These are phyloP conservation scores for Ophiosphaerella narmari DNA, from an alignment of 2,329 filamentous ascomycete genomes.

Conservation along the genomic window DNA sequence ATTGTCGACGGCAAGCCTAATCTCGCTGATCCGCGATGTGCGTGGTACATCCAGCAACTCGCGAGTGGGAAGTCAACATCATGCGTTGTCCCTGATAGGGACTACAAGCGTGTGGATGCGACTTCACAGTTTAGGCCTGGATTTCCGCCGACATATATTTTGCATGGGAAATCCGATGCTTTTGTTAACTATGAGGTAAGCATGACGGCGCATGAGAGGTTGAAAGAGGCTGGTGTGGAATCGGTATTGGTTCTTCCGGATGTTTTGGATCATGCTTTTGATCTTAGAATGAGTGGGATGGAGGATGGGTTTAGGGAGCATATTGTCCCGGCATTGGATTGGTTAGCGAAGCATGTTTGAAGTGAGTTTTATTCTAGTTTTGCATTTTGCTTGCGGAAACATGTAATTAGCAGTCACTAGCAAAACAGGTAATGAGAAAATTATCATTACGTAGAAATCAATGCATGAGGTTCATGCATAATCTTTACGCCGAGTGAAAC, in stretches of 20 bases:
- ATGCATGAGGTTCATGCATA: too few relatives aligned
- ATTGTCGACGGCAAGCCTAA: conserved; percentile 4
- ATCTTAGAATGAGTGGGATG: conserved; percentile 2
- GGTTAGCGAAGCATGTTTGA: conserved; percentile 9
- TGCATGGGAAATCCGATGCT: conserved; percentile 4
- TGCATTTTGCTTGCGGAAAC: too few relatives aligned
- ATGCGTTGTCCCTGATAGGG: background rate
- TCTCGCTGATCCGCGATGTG: conserved; percentile 4
- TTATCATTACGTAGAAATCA: too few relatives aligned
- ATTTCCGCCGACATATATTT: conserved; percentile 6
- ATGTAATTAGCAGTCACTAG: too few relatives aligned
- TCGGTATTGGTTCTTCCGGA: conserved; percentile 4
- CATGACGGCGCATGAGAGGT: conserved; percentile 1
- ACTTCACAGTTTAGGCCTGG: background rate
- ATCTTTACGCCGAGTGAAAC: too few relatives aligned
- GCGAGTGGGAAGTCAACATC: conserved; percentile 6
- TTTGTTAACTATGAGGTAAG: conserved; percentile 3
- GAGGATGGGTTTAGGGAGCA: conserved; percentile 4
- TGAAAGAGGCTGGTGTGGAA: conserved; percentile 5
- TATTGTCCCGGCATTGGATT: conserved; percentile 8
- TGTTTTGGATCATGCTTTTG: conserved; percentile 8
- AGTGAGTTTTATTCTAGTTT: too few relatives aligned
- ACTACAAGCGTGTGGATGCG: conserved; percentile 1
- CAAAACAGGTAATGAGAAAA: too few relatives aligned
- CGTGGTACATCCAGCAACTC: conserved; percentile 8